Conservation (phyloP, 2,329 filamentous ascomycete genomes). For the Metarhizium anisopliae region DNA sequence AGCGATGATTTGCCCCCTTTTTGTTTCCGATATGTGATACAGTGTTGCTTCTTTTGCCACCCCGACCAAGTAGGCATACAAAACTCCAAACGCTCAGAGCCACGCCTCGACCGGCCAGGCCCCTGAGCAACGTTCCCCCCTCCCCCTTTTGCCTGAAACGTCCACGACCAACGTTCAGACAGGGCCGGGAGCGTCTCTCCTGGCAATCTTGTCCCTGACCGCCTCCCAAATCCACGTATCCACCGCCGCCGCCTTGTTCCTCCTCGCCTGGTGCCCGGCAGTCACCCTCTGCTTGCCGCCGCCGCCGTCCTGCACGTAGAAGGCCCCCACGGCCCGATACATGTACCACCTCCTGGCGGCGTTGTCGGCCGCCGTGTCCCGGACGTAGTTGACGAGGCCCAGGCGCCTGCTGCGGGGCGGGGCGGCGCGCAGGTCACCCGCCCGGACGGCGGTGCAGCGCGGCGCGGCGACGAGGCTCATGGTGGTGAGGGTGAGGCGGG, state of each 20-base stretch:
- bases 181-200: not conserved
- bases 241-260: constrained; percentile 13
- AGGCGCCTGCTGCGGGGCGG: constrained; percentile 17
- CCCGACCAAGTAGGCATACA: too few species aligned
- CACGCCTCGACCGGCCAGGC: too few species aligned
- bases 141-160: not conserved
- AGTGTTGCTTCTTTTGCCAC: not conserved
- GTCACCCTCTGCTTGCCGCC: not conserved
- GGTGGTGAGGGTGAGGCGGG: constrained; percentile 42
- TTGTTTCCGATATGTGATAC: too few species aligned
- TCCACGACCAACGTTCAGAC: not conserved
- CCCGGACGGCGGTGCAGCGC: constrained; percentile 34
- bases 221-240: constrained; percentile 34
- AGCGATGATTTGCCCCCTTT: too few species aligned
- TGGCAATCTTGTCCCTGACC: constrained; percentile 22
- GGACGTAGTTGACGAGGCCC: constrained; percentile 32
- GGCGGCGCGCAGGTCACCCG: constrained; percentile 25
- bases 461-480: constrained; percentile 48
- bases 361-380: constrained; percentile 26
- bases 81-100: too few species aligned
- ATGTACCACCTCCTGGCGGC: constrained; percentile 29
- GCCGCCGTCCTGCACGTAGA: constrained; percentile 26
- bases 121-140: too few species aligned
- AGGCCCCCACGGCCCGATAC: constrained; percentile 28
- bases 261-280: not conserved